Percentiles rank a stretch among this genome's conserved stretches.
These are phyloP conservation scores for Hibiscus trionum DNA, from an alignment of 345 rosid genomes.

Conservation along the genomic window DNA sequence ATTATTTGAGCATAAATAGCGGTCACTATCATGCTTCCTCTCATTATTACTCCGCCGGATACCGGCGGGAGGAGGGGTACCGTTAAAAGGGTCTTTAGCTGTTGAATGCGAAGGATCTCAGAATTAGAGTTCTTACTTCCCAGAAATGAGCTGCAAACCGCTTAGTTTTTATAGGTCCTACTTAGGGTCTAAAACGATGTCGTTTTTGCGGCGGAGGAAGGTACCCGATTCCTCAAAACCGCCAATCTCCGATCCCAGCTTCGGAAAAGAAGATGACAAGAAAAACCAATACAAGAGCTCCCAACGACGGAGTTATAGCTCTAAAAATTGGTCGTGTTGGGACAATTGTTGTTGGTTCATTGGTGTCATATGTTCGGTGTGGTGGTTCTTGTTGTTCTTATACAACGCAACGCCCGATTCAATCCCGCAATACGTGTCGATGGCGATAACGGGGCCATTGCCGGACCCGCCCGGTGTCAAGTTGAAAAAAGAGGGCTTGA, in stretches of 20 bases:
- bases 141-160: background rate
- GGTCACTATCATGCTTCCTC: background rate
- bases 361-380: background rate
- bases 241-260: constrained; percentile 1
- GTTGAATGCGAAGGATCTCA: background rate
- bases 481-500: background rate
- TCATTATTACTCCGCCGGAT: background rate
- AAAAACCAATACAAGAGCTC: background rate
- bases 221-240: constrained; percentile 1
- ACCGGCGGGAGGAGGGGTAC: background rate
- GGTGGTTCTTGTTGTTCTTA: constrained; percentile 1
- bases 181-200: constrained; percentile 13
- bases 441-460: background rate
- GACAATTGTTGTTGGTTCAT: constrained; percentile 1
- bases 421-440: background rate
- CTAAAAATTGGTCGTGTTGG: constrained; percentile 5
- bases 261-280: constrained; percentile 6
- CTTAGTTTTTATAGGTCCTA: background rate
- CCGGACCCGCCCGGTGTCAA: background rate
- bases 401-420: background rate
- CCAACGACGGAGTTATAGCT: background rate
- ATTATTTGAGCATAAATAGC: background rate
- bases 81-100: background rate
- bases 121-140: background rate
- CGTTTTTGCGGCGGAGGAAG: constrained; percentile 36